These are phyloP conservation scores for Cystofilobasidium bisporidii DNA, from an alignment of 768 basidiomycete species.

Conservation along the genomic window DNA sequence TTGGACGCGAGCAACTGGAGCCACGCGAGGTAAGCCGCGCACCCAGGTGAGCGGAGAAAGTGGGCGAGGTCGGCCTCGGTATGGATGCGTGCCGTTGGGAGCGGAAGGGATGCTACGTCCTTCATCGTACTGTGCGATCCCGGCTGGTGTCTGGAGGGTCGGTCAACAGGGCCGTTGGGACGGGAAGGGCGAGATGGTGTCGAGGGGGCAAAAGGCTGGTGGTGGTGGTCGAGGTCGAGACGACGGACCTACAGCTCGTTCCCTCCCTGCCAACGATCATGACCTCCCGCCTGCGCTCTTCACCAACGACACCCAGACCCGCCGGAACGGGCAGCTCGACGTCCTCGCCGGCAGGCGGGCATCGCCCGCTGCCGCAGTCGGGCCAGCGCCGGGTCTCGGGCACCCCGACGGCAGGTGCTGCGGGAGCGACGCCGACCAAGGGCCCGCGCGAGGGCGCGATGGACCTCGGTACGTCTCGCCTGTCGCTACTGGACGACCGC, in stretches of 20 bases:
- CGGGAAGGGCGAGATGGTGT: neutral
- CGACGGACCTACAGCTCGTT: neutral
- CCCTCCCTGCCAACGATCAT: neutral
- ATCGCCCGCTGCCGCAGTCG: too few species aligned
- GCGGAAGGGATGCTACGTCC: neutral
- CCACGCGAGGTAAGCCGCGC: conserved; percentile 14
- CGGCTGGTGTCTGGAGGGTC: too few species aligned
- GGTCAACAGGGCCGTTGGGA: neutral
- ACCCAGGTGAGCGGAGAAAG: conserved; percentile 17
- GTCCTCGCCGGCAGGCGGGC: too few species aligned
- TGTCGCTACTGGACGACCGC: neutral
- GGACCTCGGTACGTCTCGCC: neutral
- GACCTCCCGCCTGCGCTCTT: neutral
- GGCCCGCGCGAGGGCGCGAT: neutral
- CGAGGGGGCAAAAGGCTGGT: neutral
- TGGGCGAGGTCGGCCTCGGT: conserved; percentile 25
- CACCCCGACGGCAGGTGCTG: too few species aligned
- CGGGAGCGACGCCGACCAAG: too few species aligned
- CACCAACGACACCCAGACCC: too few species aligned
- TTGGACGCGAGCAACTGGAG: conserved; percentile 3
- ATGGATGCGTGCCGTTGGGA: conserved; percentile 10
- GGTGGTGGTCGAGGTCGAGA: neutral
- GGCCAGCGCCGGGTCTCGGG: neutral
- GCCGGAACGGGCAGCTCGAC: too few species aligned
- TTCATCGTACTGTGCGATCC: too few species aligned